Base-by-base conservation (phyloP, 2,329 filamentous ascomycete genomes). In the Cephalotrichum gorgonifer region DNA sequence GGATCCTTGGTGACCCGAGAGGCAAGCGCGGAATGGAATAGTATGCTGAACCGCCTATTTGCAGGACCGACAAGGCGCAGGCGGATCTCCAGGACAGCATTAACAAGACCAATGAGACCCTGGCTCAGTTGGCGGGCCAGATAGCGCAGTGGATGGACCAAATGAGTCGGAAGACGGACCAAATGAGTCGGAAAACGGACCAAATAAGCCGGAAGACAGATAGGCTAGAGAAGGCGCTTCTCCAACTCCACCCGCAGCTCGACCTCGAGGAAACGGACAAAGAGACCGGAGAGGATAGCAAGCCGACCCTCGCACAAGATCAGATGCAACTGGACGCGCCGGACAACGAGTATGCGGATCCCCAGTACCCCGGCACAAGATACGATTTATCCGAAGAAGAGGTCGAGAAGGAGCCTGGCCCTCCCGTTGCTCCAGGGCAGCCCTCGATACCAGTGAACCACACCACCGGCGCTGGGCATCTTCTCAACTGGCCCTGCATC, bases 401-500 rank as follows among this genome's bases (percentile, higher is more conserved):
- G 47, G 63, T 70, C 46, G 74, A 79, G 50, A 66, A 67, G 2
- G 71, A 75, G 42, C 73, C 75, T 20, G 47, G 74, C 7, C 72
- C 73, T 7, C 66, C 72, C 11, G 74, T 78, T 6, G 68, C 66
- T 12, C 75, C 75, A 1, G 81, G 79, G 43, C 75, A 81, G 54
- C 77, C 86, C 14, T 79, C 85, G 2, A 86, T 95, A 50, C 86
- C 88, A 1, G 78, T 83, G 26, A 87, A 95, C 55, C 91, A 97
- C 60, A 94, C 88, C 0, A 96, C 90, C 1, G 80, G 88, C n/a
- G 89, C 89, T 1, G 87, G 93, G 46, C 79, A 89, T 53, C 71
- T 97, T 17, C 69, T 97, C 26, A 73, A 77, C 43, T 89, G 85
- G 81, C 76, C 76, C 0, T 76, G 81, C 0, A 88, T 93, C 49